These are phyloP conservation scores for Boletus sp. DNA, from an alignment of 768 basidiomycete genomes.

Conservation along the genomic window DNA sequence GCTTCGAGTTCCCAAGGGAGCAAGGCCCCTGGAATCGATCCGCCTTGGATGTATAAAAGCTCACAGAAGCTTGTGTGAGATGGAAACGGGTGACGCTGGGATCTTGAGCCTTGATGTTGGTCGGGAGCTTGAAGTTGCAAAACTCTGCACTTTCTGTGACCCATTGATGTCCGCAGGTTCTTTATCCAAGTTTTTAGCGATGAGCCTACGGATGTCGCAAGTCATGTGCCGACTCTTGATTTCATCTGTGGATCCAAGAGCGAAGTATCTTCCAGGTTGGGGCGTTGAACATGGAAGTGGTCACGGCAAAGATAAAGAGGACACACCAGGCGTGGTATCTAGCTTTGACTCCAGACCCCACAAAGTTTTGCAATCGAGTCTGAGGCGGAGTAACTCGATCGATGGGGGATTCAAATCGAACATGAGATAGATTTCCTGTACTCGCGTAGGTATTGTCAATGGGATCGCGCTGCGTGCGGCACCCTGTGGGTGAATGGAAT, in stretches of 20 bases:
- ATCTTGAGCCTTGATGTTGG: not conserved
- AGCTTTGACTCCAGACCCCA: constrained; percentile 5
- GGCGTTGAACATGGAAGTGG: not conserved
- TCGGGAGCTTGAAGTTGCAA: constrained; percentile 9
- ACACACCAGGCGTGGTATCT: not conserved
- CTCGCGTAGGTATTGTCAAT: no score
- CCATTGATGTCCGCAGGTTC: constrained; percentile 9
- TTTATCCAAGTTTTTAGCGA: constrained; percentile 11
- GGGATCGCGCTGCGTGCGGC: no score
- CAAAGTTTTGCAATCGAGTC: not conserved
- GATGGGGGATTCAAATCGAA: not conserved
- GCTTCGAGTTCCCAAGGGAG: constrained; percentile 13
- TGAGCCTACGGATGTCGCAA: constrained; percentile 15
- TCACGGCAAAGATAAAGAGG: constrained; percentile 4
- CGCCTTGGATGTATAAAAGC: not conserved
- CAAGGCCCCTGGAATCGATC: not conserved
- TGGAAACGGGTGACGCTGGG: constrained; percentile 11
- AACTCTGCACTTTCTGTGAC: not conserved
- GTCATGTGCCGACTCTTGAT: constrained; percentile 11
- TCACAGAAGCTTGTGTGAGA: constrained; percentile 8
- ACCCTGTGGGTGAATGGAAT: no score
- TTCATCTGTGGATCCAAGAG: constrained; percentile 12
- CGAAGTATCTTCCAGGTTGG: not conserved
- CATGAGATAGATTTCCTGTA: no score
- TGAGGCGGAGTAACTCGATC: not conserved